Evolutionary conservation across 805 yeast species (phyloP).

Genomic region (Candida pini): DNA sequence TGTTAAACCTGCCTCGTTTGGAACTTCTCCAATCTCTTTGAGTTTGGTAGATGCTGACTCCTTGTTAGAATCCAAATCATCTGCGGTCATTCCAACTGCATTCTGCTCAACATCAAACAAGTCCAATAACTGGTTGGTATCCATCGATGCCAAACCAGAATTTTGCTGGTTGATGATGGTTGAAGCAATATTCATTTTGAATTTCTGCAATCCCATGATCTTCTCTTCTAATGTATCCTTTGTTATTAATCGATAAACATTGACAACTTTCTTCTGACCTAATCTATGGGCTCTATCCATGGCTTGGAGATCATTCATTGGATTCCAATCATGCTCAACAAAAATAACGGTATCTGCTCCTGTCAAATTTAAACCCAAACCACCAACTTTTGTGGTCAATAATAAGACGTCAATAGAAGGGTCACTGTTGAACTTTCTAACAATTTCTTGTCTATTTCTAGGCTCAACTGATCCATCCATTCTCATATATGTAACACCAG

Average conservation of each 20-base stretch:
- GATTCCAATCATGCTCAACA: slow-evolving; percentile 99
- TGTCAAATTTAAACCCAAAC: slow-evolving; percentile 93
- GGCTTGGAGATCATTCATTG: slow-evolving; percentile 98
- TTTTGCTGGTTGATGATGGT: slow-evolving; percentile 96
- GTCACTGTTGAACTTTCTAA: slow-evolving; percentile 86
- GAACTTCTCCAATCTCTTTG: slow-evolving; percentile 23
- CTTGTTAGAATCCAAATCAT: slow-evolving; percentile 20
- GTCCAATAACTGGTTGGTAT: slow-evolving; percentile 87
- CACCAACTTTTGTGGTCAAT: slow-evolving; percentile 96
- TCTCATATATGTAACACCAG: slow-evolving; percentile 89
- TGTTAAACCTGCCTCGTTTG: slow-evolving; percentile 71
- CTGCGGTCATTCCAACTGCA: slow-evolving; percentile 17
- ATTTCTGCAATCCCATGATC: slow-evolving; percentile 96
- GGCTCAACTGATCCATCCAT: slow-evolving; percentile 94
- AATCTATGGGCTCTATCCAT: slow-evolving; percentile 98
- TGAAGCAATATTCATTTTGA: slow-evolving; percentile 95
- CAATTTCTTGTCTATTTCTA: slow-evolving; percentile 84
- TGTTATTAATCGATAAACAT: slow-evolving; percentile 91
- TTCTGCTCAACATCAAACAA: slow-evolving; percentile 72
- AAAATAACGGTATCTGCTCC: slow-evolving; percentile 99
- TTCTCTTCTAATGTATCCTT: slow-evolving; percentile 92
- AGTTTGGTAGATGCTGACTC: slow-evolving; percentile 16
- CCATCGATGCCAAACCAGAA: slow-evolving; percentile 94
- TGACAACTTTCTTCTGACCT: slow-evolving; percentile 97
- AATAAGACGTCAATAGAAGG: slow-evolving; percentile 93